Conservation (phyloP, 2,329 filamentous ascomycete genomes). For the Microcyclospora pomicola region DNA sequence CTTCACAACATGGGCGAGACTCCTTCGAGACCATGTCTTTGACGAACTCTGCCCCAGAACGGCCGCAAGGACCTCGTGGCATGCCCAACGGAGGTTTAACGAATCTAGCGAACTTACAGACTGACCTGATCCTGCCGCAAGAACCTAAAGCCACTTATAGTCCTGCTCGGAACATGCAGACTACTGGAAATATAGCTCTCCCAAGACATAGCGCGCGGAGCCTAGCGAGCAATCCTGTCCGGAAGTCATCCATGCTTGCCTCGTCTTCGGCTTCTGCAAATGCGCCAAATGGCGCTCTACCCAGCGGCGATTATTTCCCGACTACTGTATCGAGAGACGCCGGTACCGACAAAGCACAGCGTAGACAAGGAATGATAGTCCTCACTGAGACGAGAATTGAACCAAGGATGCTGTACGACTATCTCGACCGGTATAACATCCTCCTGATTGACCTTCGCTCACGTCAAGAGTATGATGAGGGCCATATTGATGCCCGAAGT, state of each 20-base stretch:
- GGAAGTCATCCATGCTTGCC: constrained; percentile 37
- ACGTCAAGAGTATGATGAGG: constrained; percentile 69
- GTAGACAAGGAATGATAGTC: constrained; percentile 23
- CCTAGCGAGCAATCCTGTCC: constrained; percentile 39
- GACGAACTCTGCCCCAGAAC: constrained; percentile 6
- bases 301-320: constrained; percentile 31
- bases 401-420: constrained; percentile 55
- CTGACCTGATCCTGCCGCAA: constrained; percentile 49
- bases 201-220: constrained; percentile 52
- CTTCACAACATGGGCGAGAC: constrained; percentile 21
- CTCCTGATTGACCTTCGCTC: constrained; percentile 75
- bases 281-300: constrained; percentile 22
- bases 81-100: constrained; percentile 35
- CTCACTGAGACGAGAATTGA: constrained; percentile 49
- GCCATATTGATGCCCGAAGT: constrained; percentile 71
- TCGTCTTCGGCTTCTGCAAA: constrained; percentile 22
- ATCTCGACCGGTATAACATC: constrained; percentile 53
- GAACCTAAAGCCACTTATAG: constrained; percentile 64
- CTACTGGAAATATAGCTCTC: constrained; percentile 49
- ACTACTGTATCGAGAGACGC: constrained; percentile 4
- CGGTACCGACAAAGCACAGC: neutral
- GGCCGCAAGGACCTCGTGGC: constrained; percentile 37
- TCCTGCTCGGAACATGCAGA: constrained; percentile 58
- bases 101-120: constrained; percentile 34
- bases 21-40: constrained; percentile 11